Base-by-base conservation (phyloP, 2,329 filamentous ascomycete genomes). In the Stemphylium beticola region DNA sequence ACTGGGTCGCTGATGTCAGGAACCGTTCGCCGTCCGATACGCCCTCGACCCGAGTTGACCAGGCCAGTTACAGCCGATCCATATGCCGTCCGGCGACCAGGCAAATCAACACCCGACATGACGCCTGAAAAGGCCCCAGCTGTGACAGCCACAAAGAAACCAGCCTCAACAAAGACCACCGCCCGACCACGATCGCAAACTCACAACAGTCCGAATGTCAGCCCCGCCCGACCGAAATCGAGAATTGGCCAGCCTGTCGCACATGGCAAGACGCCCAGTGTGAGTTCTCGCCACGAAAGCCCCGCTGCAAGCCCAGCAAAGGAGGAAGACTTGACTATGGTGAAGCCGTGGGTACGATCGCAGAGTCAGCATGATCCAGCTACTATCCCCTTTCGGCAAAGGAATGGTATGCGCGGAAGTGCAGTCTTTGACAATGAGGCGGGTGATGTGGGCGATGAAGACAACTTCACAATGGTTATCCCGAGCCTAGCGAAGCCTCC, bases 51-150 rank as follows among this genome's bases (percentile, higher is more conserved):
- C 22, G 80, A 82, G 51, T 62, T 81, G 15, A 68, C 74, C 60
- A 73, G 82, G 45, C 81, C 82, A 20, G 80, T 80, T 32, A 84
- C 82, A 11, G 82, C 83, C 26, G 83, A 85, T 61, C 82, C 83
- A 11, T 83, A 83, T 65, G 79, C 72, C 15, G 61, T 65, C 17
- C 71, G 75, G 36, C 69, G 69, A 32, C 64, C 68, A 66, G 58
- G 72, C 20, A 79, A 76, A n/a, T 75, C 74, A 31, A 80, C 79
- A 12, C 79, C 80, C n/a, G 77, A 75, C 11, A 77, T 73, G 61
- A 82, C 77, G 2, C 80, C 80, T 4, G 66, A 74, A 22, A 78
- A 76, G 55, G 81, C 78, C 40, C 78, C 79, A 3, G 73, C 73
- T 37, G 50, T 74, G 40, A 70, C 70, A 15, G 73, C 72, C 22